Conservation (phyloP, 768 basidiomycete genomes). For the Hydnomerulius pinastri region DNA sequence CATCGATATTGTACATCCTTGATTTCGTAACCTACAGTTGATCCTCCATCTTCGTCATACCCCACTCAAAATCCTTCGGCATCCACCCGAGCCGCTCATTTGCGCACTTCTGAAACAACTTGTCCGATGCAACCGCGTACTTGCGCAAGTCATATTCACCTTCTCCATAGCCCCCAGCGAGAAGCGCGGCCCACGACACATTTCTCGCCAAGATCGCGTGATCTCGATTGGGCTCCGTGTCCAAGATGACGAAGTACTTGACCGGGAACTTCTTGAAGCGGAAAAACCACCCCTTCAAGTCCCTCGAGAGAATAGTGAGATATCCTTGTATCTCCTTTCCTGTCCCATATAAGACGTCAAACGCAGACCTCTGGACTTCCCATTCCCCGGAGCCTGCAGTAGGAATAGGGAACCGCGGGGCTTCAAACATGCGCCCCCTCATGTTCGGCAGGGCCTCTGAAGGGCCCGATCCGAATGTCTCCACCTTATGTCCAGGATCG, state of each 20-base stretch:
- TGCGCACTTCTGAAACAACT: conserved; percentile 14
- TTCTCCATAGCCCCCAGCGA: conserved; percentile 25
- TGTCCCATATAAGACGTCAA: conserved; percentile 25
- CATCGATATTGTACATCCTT: too few species aligned
- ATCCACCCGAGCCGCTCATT: conserved; percentile 22
- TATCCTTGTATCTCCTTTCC: conserved; percentile 3
- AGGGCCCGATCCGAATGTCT: conserved; percentile 26
- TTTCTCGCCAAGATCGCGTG: conserved; percentile 12
- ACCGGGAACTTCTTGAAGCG: conserved; percentile 32
- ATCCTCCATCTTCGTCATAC: conserved; percentile 11
- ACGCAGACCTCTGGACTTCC: conserved; percentile 12
- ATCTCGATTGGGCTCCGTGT: conserved; percentile 17
- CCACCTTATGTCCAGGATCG: conserved; percentile 21
- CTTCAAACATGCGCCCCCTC: conserved; percentile 23
- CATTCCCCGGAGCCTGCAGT: conserved; percentile 10
- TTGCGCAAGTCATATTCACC: conserved; percentile 20
- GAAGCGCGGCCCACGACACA: conserved; percentile 33
- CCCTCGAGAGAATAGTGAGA: not conserved
- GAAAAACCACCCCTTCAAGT: conserved; percentile 24
- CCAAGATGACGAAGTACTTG: conserved; percentile 33
- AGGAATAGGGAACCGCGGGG: conserved; percentile 5
- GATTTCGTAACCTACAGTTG: conserved; percentile 11
- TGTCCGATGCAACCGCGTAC: conserved; percentile 20
- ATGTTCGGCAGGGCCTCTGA: conserved; percentile 10
- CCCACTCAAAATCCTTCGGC: conserved; percentile 6